Evolutionary conservation across 2,329 filamentous ascomycete species (phyloP).

Genomic region (Aspergillus pseudoglaucus): DNA sequence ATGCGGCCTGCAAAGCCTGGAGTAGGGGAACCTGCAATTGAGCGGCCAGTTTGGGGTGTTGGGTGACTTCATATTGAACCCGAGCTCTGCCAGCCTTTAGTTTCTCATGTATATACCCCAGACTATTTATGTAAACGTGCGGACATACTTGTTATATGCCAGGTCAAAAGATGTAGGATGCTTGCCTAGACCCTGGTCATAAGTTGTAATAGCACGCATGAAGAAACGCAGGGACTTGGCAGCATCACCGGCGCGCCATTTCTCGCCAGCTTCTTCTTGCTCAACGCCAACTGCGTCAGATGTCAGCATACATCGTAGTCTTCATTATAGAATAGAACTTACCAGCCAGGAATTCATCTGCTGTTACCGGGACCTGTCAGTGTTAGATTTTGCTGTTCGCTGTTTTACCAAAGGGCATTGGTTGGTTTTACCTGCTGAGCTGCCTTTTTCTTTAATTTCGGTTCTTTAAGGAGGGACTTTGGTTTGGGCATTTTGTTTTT

Average conservation of each 20-base stretch:
- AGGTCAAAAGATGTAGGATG: constrained; percentile 62
- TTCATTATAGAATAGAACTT: constrained; percentile 10
- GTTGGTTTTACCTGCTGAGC: constrained; percentile 28
- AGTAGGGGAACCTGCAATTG: constrained; percentile 50
- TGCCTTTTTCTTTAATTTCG: constrained; percentile 38
- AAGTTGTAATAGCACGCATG: constrained; percentile 59
- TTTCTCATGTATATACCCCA: neutral
- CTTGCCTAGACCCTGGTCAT: constrained; percentile 56
- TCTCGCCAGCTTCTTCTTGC: constrained; percentile 65
- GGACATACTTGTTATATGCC: constrained; percentile 65
- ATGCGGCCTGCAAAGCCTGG: constrained; percentile 53
- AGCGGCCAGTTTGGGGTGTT: constrained; percentile 56
- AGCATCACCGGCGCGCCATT: constrained; percentile 66
- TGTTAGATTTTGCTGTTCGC: neutral
- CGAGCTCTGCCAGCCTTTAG: constrained; percentile 47
- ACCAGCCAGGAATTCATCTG: constrained; percentile 63
- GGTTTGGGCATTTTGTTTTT: constrained; percentile 31
- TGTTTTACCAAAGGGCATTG: no score
- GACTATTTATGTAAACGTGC: neutral
- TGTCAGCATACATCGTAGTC: neutral
- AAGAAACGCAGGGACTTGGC: constrained; percentile 55
- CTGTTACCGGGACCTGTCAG: constrained; percentile 49
- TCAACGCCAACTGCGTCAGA: constrained; percentile 52
- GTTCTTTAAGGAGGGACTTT: constrained; percentile 35
- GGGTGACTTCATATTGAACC: constrained; percentile 63